Base-by-base conservation (phyloP, 2,329 filamentous ascomycete species). In the Claviceps sp. region DNA sequence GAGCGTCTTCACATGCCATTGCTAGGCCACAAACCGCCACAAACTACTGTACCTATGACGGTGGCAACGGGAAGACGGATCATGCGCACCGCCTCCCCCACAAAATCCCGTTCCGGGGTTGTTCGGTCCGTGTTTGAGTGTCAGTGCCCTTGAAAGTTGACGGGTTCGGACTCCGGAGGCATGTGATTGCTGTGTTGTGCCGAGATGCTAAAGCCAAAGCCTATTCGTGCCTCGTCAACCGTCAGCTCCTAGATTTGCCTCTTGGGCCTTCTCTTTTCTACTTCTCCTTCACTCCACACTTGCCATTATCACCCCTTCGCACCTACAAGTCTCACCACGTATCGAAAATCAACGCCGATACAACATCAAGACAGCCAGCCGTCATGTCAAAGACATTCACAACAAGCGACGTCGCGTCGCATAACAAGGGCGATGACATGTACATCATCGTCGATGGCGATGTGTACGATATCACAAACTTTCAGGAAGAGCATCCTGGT, bases 361-460 rank as follows among this genome's bases (percentile, higher is more conserved):
- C 30, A 11, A 34, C 9, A 34, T 34, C 41, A 42, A 14, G 5
- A 42, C 42, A 26, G 22, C 16, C 16, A 44, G 20, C 48, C 53
- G 77, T 54, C 62, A 98, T 98, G 93, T 86, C 90, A 49, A 87
- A 93, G 72, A 85, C 80, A 34, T 96, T 95, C 68, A 85, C 84
- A 51, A 77, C 82, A 58, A 79, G 79, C 73, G 90, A 96, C 67
- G 91, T 98, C 57, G 84, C 90, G 65, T 82, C 86, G 71, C 90
- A 97, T 71, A 95, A 89, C 77, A 95, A 91, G 73, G 70, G 84
- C 46, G 82, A 89, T 64, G 84, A 84, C 65, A 76, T 96, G 55
- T 97, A 84, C 81, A 87, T 97, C 63, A 81, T 94, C 58, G 82
- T 97, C 59, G 91, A 97, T 60, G 86, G 90, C 62, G 91, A 97